A percentile compares a stretch with the other conserved stretches of the same genome.
phyloP scores from a whole-genome alignment of 352 stramenopile genomes.

The Paralagenidium karlingii region DNA sequence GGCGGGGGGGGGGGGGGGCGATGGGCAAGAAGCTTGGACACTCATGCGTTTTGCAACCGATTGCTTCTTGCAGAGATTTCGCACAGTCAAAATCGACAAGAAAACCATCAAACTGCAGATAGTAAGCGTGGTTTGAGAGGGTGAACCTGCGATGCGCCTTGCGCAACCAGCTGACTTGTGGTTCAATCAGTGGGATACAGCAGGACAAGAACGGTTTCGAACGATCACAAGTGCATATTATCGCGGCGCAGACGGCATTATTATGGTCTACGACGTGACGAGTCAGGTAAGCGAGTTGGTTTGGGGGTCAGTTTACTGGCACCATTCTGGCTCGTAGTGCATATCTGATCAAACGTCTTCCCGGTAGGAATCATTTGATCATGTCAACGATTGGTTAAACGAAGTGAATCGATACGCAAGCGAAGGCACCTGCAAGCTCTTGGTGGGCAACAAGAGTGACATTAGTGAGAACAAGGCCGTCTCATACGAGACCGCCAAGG shows the following conservation, averaged over 20 bases:
- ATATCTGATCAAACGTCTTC: background rate
- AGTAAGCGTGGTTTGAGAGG: slow-evolving; percentile 25
- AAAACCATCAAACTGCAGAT: slow-evolving; percentile 99
- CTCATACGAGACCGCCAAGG: slow-evolving; percentile 87
- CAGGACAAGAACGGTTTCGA: slow-evolving; percentile 98
- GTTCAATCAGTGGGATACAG: slow-evolving; percentile 93
- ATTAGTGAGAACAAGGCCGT: slow-evolving; percentile 89
- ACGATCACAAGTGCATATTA: slow-evolving; percentile 99
- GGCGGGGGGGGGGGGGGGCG: no score
- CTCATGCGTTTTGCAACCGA: no score
- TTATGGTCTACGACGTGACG: slow-evolving; percentile 99
- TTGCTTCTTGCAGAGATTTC: slow-evolving; percentile 88
- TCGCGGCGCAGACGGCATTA: slow-evolving; percentile 97
- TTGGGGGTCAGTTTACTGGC: background rate
- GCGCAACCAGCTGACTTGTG: background rate
- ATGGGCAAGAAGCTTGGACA: no score
- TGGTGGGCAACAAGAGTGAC: slow-evolving; percentile 99
- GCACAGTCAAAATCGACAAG: slow-evolving; percentile 97
- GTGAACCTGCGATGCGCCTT: background rate
- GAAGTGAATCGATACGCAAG: slow-evolving; percentile 94
- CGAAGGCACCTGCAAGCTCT: slow-evolving; percentile 93
- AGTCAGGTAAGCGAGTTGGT: slow-evolving; percentile 67
- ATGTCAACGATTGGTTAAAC: slow-evolving; percentile 98
- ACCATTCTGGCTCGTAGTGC: background rate
- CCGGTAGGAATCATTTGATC: slow-evolving; percentile 89